Conservation (phyloP, 2,329 filamentous ascomycete species). For the Aspergillus brunneoviolaceus region DNA sequence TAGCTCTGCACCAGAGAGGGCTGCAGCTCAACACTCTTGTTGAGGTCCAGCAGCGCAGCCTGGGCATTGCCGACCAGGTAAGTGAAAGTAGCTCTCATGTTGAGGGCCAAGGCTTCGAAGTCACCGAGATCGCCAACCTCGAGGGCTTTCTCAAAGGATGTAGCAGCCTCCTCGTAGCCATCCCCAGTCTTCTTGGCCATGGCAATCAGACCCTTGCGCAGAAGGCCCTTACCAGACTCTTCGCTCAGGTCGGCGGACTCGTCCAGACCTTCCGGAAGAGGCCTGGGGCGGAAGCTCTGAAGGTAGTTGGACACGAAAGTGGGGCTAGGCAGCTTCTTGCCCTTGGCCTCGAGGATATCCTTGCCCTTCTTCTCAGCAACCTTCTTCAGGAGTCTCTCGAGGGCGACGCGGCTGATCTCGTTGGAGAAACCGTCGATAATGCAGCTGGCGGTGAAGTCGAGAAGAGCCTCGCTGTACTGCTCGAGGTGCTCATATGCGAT, state of each 20-base stretch:
- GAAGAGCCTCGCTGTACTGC: constrained; percentile 87
- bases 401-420: constrained; percentile 79
- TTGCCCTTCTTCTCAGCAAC: constrained; percentile 94
- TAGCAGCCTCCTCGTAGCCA: constrained; percentile 83
- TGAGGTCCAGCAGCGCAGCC: constrained; percentile 78
- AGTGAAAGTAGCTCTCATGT: constrained; percentile 93
- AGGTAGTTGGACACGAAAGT: constrained; percentile 99
- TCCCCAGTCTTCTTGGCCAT: constrained; percentile 85
- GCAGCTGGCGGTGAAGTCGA: constrained; percentile 98
- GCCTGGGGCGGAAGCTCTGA: constrained; percentile 89
- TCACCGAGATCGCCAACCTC: constrained; percentile 77
- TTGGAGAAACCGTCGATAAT: constrained; percentile 98
- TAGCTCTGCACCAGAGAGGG: constrained; percentile 90
- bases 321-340: constrained; percentile 85
- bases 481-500: constrained; percentile 94
- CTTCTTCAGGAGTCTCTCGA: constrained; percentile 93
- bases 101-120: constrained; percentile 87
- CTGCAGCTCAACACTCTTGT: constrained; percentile 89
- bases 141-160: constrained; percentile 83
- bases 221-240: constrained; percentile 76
- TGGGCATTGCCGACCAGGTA: constrained; percentile 88
- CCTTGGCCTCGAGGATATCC: constrained; percentile 76
- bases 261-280: constrained; percentile 76
- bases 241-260: constrained; percentile 75
- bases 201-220: constrained; percentile 78